Evolutionary conservation across 1,139 yeast species (phyloP).

Genomic region (Candida mesenterica): DNA sequence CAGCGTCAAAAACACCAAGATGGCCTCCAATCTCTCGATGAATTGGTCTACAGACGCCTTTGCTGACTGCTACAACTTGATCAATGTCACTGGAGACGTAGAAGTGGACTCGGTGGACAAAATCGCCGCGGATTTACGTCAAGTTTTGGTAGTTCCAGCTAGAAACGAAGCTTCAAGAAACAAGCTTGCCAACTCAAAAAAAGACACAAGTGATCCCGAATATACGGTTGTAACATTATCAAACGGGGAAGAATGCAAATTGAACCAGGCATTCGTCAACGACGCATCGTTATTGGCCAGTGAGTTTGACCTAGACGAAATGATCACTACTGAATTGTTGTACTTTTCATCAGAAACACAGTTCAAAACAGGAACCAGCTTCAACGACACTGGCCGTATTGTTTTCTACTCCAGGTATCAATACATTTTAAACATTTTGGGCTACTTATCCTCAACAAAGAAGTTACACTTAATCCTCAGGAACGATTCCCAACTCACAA

Average conservation of each 20-base stretch:
- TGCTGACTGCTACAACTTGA: conserved; percentile 36
- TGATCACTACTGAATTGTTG: conserved; percentile 37
- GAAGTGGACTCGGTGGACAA: conserved; percentile 25
- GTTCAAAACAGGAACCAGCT: conserved; percentile 50
- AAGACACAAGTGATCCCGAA: conserved; percentile 24
- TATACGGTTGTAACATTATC: conserved; percentile 50
- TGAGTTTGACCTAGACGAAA: conserved; percentile 41
- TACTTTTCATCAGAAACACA: conserved; percentile 41
- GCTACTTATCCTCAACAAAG: conserved; percentile 47
- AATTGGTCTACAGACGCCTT: conserved; percentile 38
- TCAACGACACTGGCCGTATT: conserved; percentile 69
- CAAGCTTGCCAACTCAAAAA: conserved; percentile 28
- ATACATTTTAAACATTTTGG: conserved; percentile 67
- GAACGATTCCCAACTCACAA: conserved; percentile 14
- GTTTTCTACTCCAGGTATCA: conserved; percentile 67
- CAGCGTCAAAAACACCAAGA: conserved; percentile 1
- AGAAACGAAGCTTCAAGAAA: conserved; percentile 57
- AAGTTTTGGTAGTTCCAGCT: conserved; percentile 48
- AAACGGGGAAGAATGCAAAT: conserved; percentile 58
- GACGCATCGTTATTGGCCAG: conserved; percentile 57
- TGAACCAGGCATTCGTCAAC: conserved; percentile 58
- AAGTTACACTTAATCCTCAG: conserved; percentile 25
- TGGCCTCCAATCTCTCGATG: conserved; percentile 8
- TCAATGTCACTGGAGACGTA: conserved; percentile 26
- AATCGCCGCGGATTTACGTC: conserved; percentile 48